Evolutionary conservation across 768 basidiomycete genomes (phyloP).

Genomic region (Agaricus sinodeliciosus): DNA sequence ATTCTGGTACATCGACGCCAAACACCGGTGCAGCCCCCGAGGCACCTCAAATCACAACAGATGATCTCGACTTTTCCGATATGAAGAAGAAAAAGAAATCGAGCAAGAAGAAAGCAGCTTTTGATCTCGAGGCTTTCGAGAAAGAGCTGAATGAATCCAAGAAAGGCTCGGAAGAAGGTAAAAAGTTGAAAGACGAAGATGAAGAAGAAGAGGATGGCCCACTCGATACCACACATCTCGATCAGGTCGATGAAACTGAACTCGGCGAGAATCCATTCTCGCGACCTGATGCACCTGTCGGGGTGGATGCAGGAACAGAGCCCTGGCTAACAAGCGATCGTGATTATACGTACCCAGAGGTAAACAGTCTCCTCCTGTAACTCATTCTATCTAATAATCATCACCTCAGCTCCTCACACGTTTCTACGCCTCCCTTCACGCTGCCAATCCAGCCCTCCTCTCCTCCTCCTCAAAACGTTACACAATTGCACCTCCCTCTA

Average conservation of each 20-base stretch:
- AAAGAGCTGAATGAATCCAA: slow-evolving; percentile 79
- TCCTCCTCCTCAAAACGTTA: slow-evolving; percentile 83
- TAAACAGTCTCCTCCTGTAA: slow-evolving; percentile 22
- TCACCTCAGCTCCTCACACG: slow-evolving; percentile 73
- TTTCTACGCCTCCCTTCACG: slow-evolving; percentile 87
- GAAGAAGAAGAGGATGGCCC: slow-evolving; percentile 49
- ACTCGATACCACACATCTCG: slow-evolving; percentile 57
- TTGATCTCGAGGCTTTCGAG: slow-evolving; percentile 91
- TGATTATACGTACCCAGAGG: slow-evolving; percentile 96
- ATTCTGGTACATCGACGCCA: slow-evolving; percentile 61
- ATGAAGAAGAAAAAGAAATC: slow-evolving; percentile 96
- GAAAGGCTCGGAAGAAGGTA: slow-evolving; percentile 44
- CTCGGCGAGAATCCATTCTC: slow-evolving; percentile 88
- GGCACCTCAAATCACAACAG: slow-evolving; percentile 44
- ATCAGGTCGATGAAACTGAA: slow-evolving; percentile 72
- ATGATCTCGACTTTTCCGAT: slow-evolving; percentile 91
- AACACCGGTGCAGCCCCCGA: slow-evolving; percentile 32
- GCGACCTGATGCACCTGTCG: slow-evolving; percentile 44
- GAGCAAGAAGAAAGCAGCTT: slow-evolving; percentile 80
- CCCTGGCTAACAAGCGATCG: slow-evolving; percentile 91
- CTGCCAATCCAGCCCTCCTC: slow-evolving; percentile 88
- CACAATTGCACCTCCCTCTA: slow-evolving; percentile 93
- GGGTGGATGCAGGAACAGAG: slow-evolving; percentile 70
- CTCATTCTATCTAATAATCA: neutral
- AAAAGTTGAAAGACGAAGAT: slow-evolving; percentile 36